Conservation (phyloP, 192 early-diverging fungal genomes). For the Coemansia sp. region DNA sequence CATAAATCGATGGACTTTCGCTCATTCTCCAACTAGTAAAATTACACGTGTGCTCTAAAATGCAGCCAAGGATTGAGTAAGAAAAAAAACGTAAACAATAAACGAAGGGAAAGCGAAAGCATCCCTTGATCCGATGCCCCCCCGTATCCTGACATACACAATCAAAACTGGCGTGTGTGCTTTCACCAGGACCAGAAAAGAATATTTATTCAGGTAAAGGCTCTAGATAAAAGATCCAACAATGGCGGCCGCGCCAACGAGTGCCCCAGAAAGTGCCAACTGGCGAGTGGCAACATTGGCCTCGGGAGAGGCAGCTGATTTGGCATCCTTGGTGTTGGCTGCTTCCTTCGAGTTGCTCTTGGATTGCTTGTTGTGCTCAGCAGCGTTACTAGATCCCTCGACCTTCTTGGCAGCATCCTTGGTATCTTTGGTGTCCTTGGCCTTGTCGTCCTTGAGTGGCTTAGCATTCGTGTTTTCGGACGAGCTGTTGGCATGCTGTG, state of each 20-base stretch:
- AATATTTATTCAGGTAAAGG: not conserved
- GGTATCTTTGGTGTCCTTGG: conserved; percentile 11
- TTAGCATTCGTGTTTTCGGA: conserved; percentile 5
- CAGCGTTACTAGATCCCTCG: conserved; percentile 6
- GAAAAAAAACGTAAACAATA: not conserved
- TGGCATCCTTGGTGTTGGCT: conserved; percentile 32
- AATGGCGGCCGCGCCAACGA: conserved; percentile 37
- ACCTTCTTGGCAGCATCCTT: conserved; percentile 11
- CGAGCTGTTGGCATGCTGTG: not conserved
- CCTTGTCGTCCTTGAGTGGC: conserved; percentile 13
- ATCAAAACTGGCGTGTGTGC: not conserved
- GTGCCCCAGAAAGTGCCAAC: conserved; percentile 39
- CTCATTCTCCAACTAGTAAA: conserved; percentile 17
- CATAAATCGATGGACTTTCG: conserved; percentile 41
- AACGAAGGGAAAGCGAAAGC: conserved; percentile 8
- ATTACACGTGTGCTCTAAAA: not conserved
- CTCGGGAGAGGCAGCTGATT: conserved; percentile 23
- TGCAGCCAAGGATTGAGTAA: not conserved
- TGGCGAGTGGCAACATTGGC: conserved; percentile 39
- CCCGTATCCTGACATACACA: not conserved
- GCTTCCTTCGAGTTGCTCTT: conserved; percentile 24
- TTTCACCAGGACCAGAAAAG: not conserved
- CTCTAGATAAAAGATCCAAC: conserved; percentile 37
- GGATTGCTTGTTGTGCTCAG: conserved; percentile 17
- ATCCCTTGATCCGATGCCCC: not conserved